Evolutionary conservation across 2,329 filamentous ascomycete genomes (phyloP), one percentile per base, ranked within the genome.

Genomic region (Cercospora sp.): DNA sequence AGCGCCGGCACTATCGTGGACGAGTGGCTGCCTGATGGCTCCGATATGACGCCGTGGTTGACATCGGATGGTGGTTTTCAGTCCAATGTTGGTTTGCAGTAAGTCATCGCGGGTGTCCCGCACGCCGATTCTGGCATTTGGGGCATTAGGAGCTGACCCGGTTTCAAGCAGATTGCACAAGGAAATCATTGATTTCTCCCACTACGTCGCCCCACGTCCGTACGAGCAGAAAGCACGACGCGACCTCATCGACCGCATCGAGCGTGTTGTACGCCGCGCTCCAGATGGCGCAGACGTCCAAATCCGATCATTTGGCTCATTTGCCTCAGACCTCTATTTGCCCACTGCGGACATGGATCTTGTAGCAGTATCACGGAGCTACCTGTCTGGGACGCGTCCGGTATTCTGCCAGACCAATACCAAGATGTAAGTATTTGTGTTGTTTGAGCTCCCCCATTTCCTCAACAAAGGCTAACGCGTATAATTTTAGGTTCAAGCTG

Each of bases 291-390:
- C 24, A 21, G 90, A 88, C 74, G 80, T 82, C 12, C 86, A 88
- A 58, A 88, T 89, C 10, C 84, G 89, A 60, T 83, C 97, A 7
- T 99, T 99, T 78, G 95, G 95, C n/a, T 98, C 95, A 0, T 99
- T 94, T 80, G 94, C 93, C 73, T 93, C 93, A 3, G 93, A 76
- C 8, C 75, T 87, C 6, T 92, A 91, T 76, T 82, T 92, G 9
- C 90, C 90, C 6, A 89, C 91, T 1, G 93, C 92, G 16, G 95
- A 99, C 77, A 97, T 99, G 89, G 95, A 99, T 77, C 84, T 99
- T 59, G 95, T 97, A 2, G 86, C 95, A 63, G 87, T 94, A 61
- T 90, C 89, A 3, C 77, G 80, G 1, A 82, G 83, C 28, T 93
- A 88, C 71, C 83, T 88, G 70, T 78, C 82, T 8, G 82, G 85